phyloP scores from a whole-genome alignment of 495 filamentous ascomycete genomes.

The Penicilliopsis zonata region DNA sequence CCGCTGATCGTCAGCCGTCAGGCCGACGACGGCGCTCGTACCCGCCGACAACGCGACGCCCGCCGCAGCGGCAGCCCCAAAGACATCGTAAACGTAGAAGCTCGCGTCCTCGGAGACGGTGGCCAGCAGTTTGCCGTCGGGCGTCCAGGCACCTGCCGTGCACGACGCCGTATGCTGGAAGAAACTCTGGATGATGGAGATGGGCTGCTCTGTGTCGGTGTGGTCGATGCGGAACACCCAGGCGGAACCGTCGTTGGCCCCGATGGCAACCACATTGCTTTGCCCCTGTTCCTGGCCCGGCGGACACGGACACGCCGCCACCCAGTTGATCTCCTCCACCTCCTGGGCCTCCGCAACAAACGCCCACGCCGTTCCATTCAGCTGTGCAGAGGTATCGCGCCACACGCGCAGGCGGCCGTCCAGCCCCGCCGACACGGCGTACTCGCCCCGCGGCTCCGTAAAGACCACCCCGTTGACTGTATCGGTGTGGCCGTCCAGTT shows the following conservation, averaged over 20 bases:
- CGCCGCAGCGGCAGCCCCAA: conserved; percentile 66
- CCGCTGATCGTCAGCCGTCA: conserved; percentile 75
- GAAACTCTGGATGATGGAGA: conserved; percentile 79
- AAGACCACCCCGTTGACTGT: conserved; percentile 79
- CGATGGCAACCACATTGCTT: conserved; percentile 78
- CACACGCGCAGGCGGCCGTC: conserved; percentile 62
- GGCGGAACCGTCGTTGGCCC: conserved; percentile 83
- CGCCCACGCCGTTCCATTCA: conserved; percentile 37
- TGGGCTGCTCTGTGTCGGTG: conserved; percentile 41
- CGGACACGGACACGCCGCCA: conserved; percentile 59
- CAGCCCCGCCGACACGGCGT: conserved; percentile 72
- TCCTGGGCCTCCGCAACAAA: conserved; percentile 66
- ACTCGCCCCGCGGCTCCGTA: conserved; percentile 71
- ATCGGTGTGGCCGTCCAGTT: conserved; percentile 79
- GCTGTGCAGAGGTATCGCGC: conserved; percentile 26
- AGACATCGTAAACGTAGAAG: conserved; percentile 89
- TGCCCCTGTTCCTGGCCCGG: conserved; percentile 38
- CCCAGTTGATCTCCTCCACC: conserved; percentile 91
- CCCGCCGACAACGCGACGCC: conserved; percentile 56
- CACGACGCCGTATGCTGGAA: conserved; percentile 80
- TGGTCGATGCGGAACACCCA: conserved; percentile 86
- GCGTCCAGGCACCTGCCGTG: conserved; percentile 84
- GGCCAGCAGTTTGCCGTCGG: conserved; percentile 77
- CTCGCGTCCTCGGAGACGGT: conserved; percentile 83
- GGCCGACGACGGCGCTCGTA: conserved; percentile 60